Conservation (phyloP, 2,329 filamentous ascomycete genomes). For the Sphaerulina musiva region DNA sequence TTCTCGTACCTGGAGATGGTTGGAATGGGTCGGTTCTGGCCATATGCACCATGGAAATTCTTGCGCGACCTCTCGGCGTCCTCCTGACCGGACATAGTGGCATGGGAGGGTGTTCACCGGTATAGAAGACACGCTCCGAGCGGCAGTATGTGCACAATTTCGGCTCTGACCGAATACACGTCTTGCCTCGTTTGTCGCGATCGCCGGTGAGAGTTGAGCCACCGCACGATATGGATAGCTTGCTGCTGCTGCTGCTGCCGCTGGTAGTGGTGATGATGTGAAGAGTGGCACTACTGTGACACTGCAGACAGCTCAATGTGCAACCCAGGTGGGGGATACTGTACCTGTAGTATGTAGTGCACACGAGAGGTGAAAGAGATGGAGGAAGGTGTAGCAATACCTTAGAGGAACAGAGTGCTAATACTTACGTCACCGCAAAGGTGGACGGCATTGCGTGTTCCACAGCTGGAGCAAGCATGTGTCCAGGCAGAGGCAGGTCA, state of each 20-base stretch:
- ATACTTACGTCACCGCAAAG: neutral
- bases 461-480: neutral
- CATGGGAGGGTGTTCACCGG: constrained; percentile 4
- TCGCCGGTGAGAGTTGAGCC: constrained; percentile 1
- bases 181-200: neutral
- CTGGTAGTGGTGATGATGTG: neutral
- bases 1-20: constrained; percentile 44
- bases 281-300: neutral
- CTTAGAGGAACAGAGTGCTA: neutral
- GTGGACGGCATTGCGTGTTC: neutral
- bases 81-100: constrained; percentile 31
- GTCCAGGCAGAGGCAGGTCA: neutral
- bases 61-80: constrained; percentile 39
- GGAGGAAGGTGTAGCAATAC: neutral
- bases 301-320: neutral
- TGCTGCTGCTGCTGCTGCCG: too few species aligned
- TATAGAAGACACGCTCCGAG: neutral
- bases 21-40: constrained; percentile 40
- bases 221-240: neutral
- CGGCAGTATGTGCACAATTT: neutral
- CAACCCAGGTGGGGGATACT: neutral
- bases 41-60: constrained; percentile 40
- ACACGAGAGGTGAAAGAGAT: neutral
- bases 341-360: neutral
- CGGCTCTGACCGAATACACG: neutral